A percentile compares a stretch with the other conserved stretches of the same genome.
Evolutionary conservation across 345 rosid genomes (phyloP).

Genomic region (Turritis glabra): DNA sequence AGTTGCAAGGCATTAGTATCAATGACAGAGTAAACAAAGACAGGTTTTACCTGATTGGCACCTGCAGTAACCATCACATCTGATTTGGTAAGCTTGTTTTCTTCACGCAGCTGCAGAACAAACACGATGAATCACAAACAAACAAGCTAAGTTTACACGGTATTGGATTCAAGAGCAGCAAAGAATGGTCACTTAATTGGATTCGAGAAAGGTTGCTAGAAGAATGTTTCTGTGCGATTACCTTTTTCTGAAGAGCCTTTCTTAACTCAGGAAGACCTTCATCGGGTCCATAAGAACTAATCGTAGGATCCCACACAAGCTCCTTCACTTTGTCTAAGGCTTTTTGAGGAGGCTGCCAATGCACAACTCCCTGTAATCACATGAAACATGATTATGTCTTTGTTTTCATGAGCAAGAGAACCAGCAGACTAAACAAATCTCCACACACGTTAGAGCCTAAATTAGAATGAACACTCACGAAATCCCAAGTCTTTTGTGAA

Average conservation of each 20-base stretch:
- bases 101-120: conserved; percentile 63
- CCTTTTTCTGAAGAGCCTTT: conserved; percentile 69
- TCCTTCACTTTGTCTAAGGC: conserved; percentile 83
- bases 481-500: conserved; percentile 6
- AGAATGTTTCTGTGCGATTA: neutral
- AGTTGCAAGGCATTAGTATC: neutral
- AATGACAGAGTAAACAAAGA: neutral
- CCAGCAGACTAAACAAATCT: neutral
- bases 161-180: too few relatives aligned
- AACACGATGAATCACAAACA: too few relatives aligned
- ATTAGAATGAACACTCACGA: neutral
- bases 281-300: conserved; percentile 87
- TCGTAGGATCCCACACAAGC: conserved; percentile 67
- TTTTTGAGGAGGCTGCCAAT: conserved; percentile 87
- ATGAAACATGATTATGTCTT: neutral
- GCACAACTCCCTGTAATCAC: conserved; percentile 71
- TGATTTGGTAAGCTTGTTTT: conserved; percentile 75
- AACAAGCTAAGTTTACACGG: too few relatives aligned
- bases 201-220: neutral
- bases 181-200: too few relatives aligned
- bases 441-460: neutral
- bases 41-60: conserved; percentile 76
- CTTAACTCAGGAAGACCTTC: conserved; percentile 88
- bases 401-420: neutral
- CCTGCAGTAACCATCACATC: conserved; percentile 96